A percentile compares a stretch with the other conserved stretches of the same genome.
Conservation (phyloP, 2,329 filamentous ascomycete species). For the Domatiomyces globalis region DNA sequence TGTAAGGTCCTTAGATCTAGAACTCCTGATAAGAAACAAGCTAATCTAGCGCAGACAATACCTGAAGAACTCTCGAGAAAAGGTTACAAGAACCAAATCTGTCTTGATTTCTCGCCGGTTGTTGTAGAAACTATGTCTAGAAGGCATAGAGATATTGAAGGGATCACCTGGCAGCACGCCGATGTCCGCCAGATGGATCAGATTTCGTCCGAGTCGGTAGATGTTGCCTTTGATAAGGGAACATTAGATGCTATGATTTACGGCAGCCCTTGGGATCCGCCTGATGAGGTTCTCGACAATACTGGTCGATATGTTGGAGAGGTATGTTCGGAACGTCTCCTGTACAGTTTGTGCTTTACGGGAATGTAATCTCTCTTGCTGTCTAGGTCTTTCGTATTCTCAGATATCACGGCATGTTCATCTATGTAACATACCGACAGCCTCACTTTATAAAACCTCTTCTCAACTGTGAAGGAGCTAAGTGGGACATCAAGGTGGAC, state of each 20-base stretch:
- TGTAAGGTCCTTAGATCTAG: constrained; percentile 1
- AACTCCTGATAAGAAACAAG: not conserved
- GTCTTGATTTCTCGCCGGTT: constrained; percentile 43
- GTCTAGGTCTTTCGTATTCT: constrained; percentile 34
- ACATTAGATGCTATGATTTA: constrained; percentile 44
- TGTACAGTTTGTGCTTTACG: not conserved
- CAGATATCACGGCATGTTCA: constrained; percentile 34
- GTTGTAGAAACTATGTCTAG: constrained; percentile 40
- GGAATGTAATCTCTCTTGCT: constrained; percentile 3
- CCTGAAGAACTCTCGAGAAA: constrained; percentile 34
- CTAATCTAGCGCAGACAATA: constrained; percentile 30
- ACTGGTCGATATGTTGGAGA: constrained; percentile 37
- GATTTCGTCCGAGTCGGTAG: constrained; percentile 30
- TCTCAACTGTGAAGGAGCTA: constrained; percentile 27
- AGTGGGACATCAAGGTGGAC: constrained; percentile 34
- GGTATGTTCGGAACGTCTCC: constrained; percentile 21
- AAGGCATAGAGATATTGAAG: constrained; percentile 26
- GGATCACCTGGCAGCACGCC: constrained; percentile 37
- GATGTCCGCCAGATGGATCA: constrained; percentile 40
- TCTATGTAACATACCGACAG: constrained; percentile 42
- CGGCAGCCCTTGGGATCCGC: constrained; percentile 40
- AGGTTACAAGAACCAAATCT: constrained; percentile 41
- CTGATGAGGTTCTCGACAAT: constrained; percentile 35
- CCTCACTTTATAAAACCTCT: constrained; percentile 41
- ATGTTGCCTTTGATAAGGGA: constrained; percentile 45